Evolutionary conservation across 2,329 filamentous ascomycete species (phyloP).

Genomic region (Calycina marina): DNA sequence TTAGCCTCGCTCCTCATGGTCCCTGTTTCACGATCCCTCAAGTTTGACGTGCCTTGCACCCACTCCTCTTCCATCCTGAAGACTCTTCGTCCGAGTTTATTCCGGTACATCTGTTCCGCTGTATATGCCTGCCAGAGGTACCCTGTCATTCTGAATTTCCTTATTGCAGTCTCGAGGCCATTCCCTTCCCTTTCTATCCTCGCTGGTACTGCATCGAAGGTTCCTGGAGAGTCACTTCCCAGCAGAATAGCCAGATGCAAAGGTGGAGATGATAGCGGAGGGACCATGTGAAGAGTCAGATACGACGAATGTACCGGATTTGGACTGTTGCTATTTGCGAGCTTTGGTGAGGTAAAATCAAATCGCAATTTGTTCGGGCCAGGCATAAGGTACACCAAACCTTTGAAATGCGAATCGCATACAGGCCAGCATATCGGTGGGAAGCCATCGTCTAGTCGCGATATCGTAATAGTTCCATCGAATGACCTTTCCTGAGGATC

Average conservation of each 20-base stretch:
- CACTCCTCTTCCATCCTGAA: constrained; percentile 95
- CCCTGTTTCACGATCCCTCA: constrained; percentile 54
- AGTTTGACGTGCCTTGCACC: constrained; percentile 68
- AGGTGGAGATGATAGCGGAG: constrained; percentile 63
- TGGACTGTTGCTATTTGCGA: constrained; percentile 51
- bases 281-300: constrained; percentile 75
- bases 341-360: constrained; percentile 74
- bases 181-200: constrained; percentile 70
- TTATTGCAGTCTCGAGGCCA: constrained; percentile 61
- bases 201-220: constrained; percentile 69
- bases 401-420: constrained; percentile 80
- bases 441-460: constrained; percentile 73
- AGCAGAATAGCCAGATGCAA: constrained; percentile 80
- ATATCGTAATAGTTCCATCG: constrained; percentile 68
- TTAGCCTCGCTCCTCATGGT: constrained; percentile 83
- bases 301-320: constrained; percentile 65
- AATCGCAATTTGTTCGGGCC: constrained; percentile 80
- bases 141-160: constrained; percentile 87
- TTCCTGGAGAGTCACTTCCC: constrained; percentile 74
- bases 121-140: constrained; percentile 98
- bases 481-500: constrained; percentile 52
- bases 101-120: constrained; percentile 86
- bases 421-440: constrained; percentile 79
- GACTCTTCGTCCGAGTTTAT: constrained; percentile 69
- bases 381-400: constrained; percentile 75